Evolutionary conservation across 163 green algal genomes (phyloP).

Genomic region (Scenedesmus sp.): DNA sequence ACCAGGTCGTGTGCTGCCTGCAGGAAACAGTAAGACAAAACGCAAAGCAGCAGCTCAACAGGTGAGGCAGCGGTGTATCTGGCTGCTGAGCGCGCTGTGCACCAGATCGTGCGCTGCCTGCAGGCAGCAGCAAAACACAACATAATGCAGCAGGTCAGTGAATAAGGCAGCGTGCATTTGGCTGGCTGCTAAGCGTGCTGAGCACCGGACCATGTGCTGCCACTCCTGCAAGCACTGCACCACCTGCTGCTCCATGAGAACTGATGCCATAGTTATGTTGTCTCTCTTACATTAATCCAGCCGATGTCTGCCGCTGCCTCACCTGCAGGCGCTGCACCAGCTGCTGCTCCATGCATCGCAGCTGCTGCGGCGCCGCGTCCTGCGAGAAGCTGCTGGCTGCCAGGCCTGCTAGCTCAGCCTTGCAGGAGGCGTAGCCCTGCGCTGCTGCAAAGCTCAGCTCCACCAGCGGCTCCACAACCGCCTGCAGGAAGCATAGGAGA

Average conservation of each 20-base stretch:
- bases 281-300: too few relatives aligned
- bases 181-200: too few relatives aligned
- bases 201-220: too few relatives aligned
- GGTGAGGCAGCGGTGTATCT: too few relatives aligned
- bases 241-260: too few relatives aligned
- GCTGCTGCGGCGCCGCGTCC: slow-evolving; percentile 40
- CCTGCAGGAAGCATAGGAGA: not conserved
- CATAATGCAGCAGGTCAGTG: not conserved
- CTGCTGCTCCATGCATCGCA: slow-evolving; percentile 32
- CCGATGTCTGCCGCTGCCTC: not conserved
- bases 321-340: slow-evolving; percentile 43
- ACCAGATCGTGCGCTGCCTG: not conserved
- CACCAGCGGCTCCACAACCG: slow-evolving; percentile 20
- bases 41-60: not conserved
- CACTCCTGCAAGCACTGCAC: not conserved
- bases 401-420: not conserved
- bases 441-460: slow-evolving; percentile 13
- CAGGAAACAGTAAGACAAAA: not conserved
- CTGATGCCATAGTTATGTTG: too few relatives aligned
- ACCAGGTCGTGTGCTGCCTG: not conserved
- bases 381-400: not conserved
- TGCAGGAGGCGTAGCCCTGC: slow-evolving; percentile 20
- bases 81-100: too few relatives aligned
- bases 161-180: too few relatives aligned
- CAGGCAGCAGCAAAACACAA: not conserved